Base-by-base conservation (phyloP, 1,284 basidiomycete genomes). In the Rhodotorula sp. region DNA sequence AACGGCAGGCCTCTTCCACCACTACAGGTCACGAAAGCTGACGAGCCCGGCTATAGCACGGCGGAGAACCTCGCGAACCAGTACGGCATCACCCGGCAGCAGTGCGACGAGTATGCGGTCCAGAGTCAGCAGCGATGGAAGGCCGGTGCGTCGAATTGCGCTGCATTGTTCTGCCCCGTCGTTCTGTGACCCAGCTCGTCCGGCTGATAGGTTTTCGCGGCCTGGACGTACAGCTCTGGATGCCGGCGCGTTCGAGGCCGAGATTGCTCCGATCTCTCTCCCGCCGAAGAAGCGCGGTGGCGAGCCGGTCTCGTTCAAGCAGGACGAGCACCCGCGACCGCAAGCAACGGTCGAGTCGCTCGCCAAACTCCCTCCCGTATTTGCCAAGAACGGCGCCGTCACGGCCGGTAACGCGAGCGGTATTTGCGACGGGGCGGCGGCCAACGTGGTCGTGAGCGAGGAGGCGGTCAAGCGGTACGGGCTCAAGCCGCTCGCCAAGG, bases 321-420 rank as follows among this genome's bases (percentile, higher is more conserved):
- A 79, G 12, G 85, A 86, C 76, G 84, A 86, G 76, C 84, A 85
- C 78, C 83, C 85, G 24, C 82, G 85, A 49, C 80, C 92, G 84
- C 89, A 92, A 78, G 88, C 96, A 74, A 88, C 95, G 76, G 92
- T 89, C 80, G 93, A 97, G 77, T 93, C 95, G 82, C 87, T 98
- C 75, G 91, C 91, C 60, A 85, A 88, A 44, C 86, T 99, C 66
- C 88, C 87, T 74, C 89, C 92, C 60, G 90, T 91, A 37, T 99
- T 99, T 86, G 91, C 91, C 76, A 85, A 86, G 84, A 86, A 89
- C 74, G 95, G 95, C 66, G 88, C 86, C 60, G 93, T 99, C 80
- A 97, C 94, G 26, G 90, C 95, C 67, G 95, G 94, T 71, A 99
- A 99, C 84, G 92, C 95, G 6, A 92, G 90, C n/a, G 91, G 89